Conservation (phyloP, 2,329 filamentous ascomycete species). For the Aspergillus sp. region DNA sequence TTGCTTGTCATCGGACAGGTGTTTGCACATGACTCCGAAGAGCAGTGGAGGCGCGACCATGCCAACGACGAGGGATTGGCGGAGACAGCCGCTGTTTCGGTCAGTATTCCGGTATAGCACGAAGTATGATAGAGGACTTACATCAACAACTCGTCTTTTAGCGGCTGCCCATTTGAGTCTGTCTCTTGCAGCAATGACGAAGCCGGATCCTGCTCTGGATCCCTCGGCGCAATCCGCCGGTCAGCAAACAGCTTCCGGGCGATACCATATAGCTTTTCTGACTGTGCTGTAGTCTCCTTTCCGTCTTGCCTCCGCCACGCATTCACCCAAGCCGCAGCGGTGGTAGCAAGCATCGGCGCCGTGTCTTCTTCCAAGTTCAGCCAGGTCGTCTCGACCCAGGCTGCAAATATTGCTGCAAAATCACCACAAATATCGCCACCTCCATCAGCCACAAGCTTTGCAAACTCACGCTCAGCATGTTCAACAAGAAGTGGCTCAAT, state of each 20-base stretch:
- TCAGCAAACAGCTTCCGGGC: slow-evolving; percentile 14
- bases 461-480: too few species aligned
- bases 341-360: slow-evolving; percentile 14
- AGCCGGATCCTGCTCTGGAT: slow-evolving; percentile 18
- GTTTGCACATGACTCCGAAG: slow-evolving; percentile 16
- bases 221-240: slow-evolving; percentile 5
- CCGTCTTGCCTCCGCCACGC: slow-evolving; percentile 18
- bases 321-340: slow-evolving; percentile 20
- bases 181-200: slow-evolving; percentile 15
- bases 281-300: slow-evolving; percentile 13
- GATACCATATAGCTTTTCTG: slow-evolving; percentile 14
- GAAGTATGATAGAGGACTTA: neutral
- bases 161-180: slow-evolving; percentile 4
- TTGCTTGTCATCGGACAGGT: slow-evolving; percentile 12
- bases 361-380: neutral
- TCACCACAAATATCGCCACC: too few species aligned
- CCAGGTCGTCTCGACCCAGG: too few species aligned
- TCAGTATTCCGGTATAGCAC: neutral
- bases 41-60: slow-evolving; percentile 21
- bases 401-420: too few species aligned
- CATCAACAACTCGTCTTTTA: slow-evolving; percentile 9
- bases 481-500: too few species aligned
- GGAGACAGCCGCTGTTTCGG: slow-evolving; percentile 8
- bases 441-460: too few species aligned
- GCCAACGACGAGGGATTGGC: slow-evolving; percentile 20